Percentiles rank a stretch among this genome's conserved stretches.
Conservation (phyloP, 306 rosid genomes). For the Rosa lucieae region DNA sequence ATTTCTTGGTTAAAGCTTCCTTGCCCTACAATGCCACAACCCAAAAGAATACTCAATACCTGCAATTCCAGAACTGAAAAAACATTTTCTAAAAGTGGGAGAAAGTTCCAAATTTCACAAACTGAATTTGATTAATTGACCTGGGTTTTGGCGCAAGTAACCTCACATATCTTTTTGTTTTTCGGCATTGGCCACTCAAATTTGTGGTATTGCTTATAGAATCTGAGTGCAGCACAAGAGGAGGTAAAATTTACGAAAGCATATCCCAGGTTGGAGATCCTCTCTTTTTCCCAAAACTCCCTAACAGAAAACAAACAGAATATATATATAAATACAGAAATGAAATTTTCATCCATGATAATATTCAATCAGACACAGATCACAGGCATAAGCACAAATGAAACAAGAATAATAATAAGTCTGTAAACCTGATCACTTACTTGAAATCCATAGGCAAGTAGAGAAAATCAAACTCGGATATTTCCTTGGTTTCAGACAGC, state of each 20-base stretch:
- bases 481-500: not conserved
- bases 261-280: conserved; percentile 7
- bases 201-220: not conserved
- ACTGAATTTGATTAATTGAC: not conserved
- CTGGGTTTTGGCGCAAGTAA: conserved; percentile 4
- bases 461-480: not conserved
- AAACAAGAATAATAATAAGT: not conserved
- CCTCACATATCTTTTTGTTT: not conserved
- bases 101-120: not conserved
- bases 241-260: conserved; percentile 5
- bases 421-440: not conserved
- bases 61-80: not conserved
- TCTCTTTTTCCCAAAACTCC: not conserved
- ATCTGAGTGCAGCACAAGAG: not conserved
- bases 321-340: not conserved
- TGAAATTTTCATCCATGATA: not conserved
- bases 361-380: not conserved
- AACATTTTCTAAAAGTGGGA: not conserved
- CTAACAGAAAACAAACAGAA: not conserved
- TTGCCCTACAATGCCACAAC: conserved; percentile 1
- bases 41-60: not conserved
- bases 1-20: not conserved
- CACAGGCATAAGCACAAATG: not conserved
- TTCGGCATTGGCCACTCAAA: not conserved
- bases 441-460: conserved; percentile 8